Percentiles rank a stretch among this genome's conserved stretches.
These are phyloP conservation scores for Rhizopus arrhizus DNA, from an alignment of 371 early-diverging fungal genomes.

Conservation along the genomic window DNA sequence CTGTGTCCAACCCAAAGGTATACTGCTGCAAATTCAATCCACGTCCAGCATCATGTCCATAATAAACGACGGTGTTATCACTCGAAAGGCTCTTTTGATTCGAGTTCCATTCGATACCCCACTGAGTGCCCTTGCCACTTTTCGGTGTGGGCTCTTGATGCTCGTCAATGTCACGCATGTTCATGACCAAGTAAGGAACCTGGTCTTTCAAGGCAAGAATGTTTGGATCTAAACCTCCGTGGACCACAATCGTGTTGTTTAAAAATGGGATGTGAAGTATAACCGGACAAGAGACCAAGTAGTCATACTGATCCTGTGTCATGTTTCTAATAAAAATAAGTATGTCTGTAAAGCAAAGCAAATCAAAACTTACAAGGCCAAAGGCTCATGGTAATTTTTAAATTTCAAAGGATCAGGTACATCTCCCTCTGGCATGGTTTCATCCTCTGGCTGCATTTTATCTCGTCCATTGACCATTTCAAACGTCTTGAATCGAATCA, in stretches of 20 bases:
- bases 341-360: not conserved
- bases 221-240: constrained; percentile 69
- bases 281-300: constrained; percentile 59
- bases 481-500: constrained; percentile 64
- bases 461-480: constrained; percentile 30
- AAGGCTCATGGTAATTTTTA: constrained; percentile 40
- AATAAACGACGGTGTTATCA: constrained; percentile 44
- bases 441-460: constrained; percentile 27
- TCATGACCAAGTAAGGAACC: constrained; percentile 58
- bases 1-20: constrained; percentile 68
- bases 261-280: constrained; percentile 59
- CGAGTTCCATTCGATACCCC: constrained; percentile 52
- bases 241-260: constrained; percentile 63
- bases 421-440: constrained; percentile 38
- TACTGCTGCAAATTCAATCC: constrained; percentile 55
- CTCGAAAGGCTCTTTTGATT: constrained; percentile 23
- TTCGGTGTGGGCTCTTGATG: constrained; percentile 41
- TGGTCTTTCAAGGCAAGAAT: constrained; percentile 30
- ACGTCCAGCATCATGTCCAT: constrained; percentile 73
- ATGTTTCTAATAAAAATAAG: constrained; percentile 31
- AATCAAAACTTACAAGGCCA: constrained; percentile 39
- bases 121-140: constrained; percentile 51
- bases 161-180: constrained; percentile 57
- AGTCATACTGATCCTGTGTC: constrained; percentile 57
- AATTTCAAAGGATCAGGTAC: constrained; percentile 48